These are phyloP conservation scores for Pyrenophora teres DNA, from an alignment of 2,329 filamentous ascomycete genomes.

Conservation along the genomic window DNA sequence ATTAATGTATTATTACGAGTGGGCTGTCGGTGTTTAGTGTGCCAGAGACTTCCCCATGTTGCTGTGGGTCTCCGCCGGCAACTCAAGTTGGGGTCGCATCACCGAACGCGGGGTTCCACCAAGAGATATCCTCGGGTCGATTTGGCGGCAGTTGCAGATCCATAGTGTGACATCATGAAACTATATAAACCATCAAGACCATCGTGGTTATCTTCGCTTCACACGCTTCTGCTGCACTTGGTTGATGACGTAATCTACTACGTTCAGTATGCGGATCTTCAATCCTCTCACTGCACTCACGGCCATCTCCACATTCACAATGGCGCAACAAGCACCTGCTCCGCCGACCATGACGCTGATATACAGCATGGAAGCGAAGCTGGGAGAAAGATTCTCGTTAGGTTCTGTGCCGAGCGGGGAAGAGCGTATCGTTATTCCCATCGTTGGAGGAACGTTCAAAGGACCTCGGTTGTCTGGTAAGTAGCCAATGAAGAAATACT, in stretches of 20 bases:
- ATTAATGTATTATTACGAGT: no score
- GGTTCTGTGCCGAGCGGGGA: constrained; percentile 26
- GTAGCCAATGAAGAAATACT: background rate
- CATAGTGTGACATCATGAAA: background rate
- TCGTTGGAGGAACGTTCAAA: constrained; percentile 38
- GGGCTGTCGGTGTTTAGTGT: no score
- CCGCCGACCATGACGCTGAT: constrained; percentile 29
- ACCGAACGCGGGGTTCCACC: background rate
- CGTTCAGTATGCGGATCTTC: constrained; percentile 17
- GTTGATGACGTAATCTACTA: background rate
- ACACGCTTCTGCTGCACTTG: background rate
- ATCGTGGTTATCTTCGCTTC: background rate
- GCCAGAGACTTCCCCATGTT: no score
- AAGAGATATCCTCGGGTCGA: background rate
- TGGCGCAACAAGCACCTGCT: constrained; percentile 21
- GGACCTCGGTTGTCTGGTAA: constrained; percentile 32
- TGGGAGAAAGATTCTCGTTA: constrained; percentile 29
- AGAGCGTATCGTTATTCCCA: constrained; percentile 35
- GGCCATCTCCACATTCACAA: constrained; percentile 9
- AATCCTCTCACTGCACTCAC: constrained; percentile 12
- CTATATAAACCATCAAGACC: constrained; percentile 1
- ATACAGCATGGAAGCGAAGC: constrained; percentile 28
- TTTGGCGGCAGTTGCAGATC: background rate
- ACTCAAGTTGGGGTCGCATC: no score
- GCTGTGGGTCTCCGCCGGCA: no score